phyloP scores from a whole-genome alignment of 83 land plant species.

The Thuja plicata region DNA sequence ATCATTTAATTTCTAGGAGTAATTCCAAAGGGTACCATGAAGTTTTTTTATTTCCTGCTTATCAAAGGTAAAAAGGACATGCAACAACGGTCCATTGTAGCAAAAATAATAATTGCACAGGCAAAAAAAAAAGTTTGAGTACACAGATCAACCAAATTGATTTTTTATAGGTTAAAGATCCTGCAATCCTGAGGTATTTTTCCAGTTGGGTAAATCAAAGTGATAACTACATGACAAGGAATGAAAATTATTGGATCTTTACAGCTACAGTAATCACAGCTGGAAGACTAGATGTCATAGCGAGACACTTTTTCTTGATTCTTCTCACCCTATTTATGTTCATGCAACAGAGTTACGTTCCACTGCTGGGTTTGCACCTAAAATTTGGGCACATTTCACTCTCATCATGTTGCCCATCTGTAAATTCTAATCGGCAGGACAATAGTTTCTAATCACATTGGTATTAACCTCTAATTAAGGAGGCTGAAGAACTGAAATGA shows the following conservation, averaged over 20 bases:
- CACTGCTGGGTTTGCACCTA: background rate
- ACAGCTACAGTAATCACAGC: background rate
- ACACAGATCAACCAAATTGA: background rate
- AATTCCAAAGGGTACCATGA: no score
- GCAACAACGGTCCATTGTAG: background rate
- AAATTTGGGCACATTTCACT: background rate
- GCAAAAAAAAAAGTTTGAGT: background rate
- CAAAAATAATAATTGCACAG: background rate
- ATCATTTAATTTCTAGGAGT: no score
- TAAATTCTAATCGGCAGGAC: background rate
- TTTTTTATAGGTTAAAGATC: background rate
- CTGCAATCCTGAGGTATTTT: background rate
- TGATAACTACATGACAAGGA: background rate
- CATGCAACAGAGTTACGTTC: background rate
- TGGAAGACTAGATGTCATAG: background rate
- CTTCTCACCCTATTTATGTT: background rate
- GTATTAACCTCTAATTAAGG: background rate
- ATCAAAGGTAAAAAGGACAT: background rate
- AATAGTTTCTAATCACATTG: background rate
- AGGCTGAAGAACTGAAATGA: background rate
- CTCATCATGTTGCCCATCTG: background rate
- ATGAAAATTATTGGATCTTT: background rate
- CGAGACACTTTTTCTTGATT: background rate
- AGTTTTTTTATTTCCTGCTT: no score
- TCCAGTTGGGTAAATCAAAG: background rate